Evolutionary conservation across 1,284 basidiomycete species (phyloP).

Genomic region (Pseudozyma sp.): DNA sequence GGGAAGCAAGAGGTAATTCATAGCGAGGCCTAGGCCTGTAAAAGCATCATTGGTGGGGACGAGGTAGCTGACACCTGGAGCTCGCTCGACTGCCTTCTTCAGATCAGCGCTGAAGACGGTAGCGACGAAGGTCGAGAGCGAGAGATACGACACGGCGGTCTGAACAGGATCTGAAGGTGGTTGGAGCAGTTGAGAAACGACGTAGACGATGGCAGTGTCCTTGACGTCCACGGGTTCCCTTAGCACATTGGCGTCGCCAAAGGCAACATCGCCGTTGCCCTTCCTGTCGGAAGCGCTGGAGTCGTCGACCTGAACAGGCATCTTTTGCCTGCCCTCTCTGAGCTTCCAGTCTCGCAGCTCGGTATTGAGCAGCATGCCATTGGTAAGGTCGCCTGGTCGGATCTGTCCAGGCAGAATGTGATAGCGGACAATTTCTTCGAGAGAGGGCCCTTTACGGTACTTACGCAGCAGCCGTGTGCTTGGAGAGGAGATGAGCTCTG

Average conservation of each 20-base stretch:
- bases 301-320: constrained; percentile 61
- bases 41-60: constrained; percentile 91
- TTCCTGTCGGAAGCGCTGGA: constrained; percentile 62
- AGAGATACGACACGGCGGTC: constrained; percentile 83
- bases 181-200: constrained; percentile 83
- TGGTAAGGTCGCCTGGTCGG: constrained; percentile 35
- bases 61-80: constrained; percentile 82
- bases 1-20: constrained; percentile 80
- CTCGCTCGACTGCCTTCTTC: constrained; percentile 50
- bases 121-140: constrained; percentile 89
- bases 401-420: constrained; percentile 60
- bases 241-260: constrained; percentile 85
- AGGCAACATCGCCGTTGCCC: constrained; percentile 74
- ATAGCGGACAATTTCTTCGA: constrained; percentile 58
- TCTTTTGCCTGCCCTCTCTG: constrained; percentile 70
- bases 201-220: constrained; percentile 83
- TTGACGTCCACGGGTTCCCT: constrained; percentile 81
- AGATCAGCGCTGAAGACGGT: constrained; percentile 70
- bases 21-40: constrained; percentile 85
- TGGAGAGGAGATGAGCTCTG: background rate
- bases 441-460: constrained; percentile 26
- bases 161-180: constrained; percentile 85
- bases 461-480: background rate
- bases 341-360: constrained; percentile 58
- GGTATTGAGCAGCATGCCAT: constrained; percentile 56